Evolutionary conservation across 352 stramenopile species (phyloP).

Genomic region (Globisporangium iwayamae): DNA sequence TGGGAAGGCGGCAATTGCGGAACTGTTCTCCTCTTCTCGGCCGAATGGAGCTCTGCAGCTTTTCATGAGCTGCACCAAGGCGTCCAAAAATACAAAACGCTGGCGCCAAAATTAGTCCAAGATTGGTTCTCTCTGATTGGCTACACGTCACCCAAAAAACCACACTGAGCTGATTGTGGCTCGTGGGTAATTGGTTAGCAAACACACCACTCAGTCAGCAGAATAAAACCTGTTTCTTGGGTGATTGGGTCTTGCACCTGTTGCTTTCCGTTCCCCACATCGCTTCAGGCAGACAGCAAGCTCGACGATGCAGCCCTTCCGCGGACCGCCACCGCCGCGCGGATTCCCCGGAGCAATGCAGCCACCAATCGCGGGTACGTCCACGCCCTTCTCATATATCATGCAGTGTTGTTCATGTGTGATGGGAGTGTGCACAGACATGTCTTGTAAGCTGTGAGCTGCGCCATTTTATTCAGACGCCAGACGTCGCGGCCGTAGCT

Average conservation of each 20-base stretch:
- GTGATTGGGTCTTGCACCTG: too few relatives aligned
- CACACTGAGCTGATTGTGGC: too few relatives aligned
- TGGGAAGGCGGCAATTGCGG: neutral
- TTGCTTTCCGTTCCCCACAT: neutral
- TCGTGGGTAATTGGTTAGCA: too few relatives aligned
- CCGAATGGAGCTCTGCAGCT: neutral
- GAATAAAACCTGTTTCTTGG: too few relatives aligned
- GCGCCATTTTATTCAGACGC: neutral
- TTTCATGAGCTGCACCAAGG: neutral
- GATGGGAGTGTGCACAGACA: too few relatives aligned
- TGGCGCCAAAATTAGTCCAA: neutral
- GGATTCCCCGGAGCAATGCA: conserved; percentile 13
- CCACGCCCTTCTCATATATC: too few relatives aligned
- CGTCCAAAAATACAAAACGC: neutral
- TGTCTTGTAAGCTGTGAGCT: neutral
- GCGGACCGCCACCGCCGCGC: conserved; percentile 15
- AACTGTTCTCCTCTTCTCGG: neutral
- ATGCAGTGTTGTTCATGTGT: neutral
- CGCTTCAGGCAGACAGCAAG: neutral
- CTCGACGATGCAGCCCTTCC: conserved; percentile 19
- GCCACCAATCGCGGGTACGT: conserved; percentile 14
- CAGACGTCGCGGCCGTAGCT: neutral
- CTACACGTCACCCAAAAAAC: neutral
- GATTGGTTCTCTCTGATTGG: neutral
- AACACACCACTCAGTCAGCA: too few relatives aligned